A percentile compares a stretch with the other conserved stretches of the same genome.
Conservation (phyloP, 2,329 filamentous ascomycete genomes). For the Kalaharituber pfeilii region DNA sequence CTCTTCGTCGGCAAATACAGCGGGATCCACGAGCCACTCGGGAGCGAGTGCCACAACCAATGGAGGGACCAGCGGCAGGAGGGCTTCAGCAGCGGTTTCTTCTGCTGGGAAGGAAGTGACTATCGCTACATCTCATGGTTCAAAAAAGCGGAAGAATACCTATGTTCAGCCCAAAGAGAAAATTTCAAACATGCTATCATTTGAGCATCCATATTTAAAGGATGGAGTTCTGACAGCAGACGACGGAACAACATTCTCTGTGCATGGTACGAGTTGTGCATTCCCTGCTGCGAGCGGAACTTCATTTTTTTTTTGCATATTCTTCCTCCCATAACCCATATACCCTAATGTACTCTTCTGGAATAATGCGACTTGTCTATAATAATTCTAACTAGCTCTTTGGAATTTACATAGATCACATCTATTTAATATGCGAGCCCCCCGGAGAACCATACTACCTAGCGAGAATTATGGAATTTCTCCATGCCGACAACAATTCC, state of each 20-base stretch:
- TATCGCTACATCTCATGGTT: slow-evolving; percentile 12
- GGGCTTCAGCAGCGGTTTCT: slow-evolving; percentile 16
- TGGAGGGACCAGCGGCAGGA: slow-evolving; percentile 10
- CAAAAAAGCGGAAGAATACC: slow-evolving; percentile 17
- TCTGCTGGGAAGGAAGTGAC: slow-evolving; percentile 21
- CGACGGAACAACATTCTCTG: slow-evolving; percentile 64
- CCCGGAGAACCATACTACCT: slow-evolving; percentile 96
- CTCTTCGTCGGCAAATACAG: slow-evolving; percentile 29
- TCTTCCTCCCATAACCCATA: too few species aligned
- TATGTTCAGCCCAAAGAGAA: slow-evolving; percentile 4
- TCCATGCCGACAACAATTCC: slow-evolving; percentile 60
- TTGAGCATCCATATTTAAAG: slow-evolving; percentile 45
- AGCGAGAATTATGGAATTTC: slow-evolving; percentile 94
- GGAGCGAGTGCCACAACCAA: not conserved
- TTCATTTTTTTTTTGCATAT: too few species aligned
- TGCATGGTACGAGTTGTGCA: slow-evolving; percentile 56
- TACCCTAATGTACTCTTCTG: not conserved
- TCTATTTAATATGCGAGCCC: slow-evolving; percentile 93
- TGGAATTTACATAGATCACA: slow-evolving; percentile 43
- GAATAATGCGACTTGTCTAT: not conserved
- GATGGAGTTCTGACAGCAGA: slow-evolving; percentile 71
- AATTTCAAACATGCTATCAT: slow-evolving; percentile 20
- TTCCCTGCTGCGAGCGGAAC: too few species aligned
- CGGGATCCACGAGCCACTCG: slow-evolving; percentile 6
- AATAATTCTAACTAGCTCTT: not conserved